Base-by-base conservation (phyloP, 2,329 filamentous ascomycete species). In the Paraphoma chrysanthemicola region DNA sequence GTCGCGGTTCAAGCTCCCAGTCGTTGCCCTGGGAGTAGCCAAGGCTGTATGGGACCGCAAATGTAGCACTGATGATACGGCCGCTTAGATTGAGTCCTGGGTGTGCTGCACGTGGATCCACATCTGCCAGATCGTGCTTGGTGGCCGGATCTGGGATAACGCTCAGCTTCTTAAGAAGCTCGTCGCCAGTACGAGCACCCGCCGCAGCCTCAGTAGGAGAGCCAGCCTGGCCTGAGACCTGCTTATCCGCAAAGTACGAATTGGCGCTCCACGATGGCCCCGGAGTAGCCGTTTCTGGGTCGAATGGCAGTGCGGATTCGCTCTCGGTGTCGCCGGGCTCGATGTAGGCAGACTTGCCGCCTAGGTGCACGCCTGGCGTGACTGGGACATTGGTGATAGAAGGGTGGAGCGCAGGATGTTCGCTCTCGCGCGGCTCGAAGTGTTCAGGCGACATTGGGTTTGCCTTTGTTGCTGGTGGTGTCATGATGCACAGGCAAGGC, bases 1-100 rank as follows among this genome's bases (percentile, higher is more conserved):
- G 90, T 28, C 93, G 90, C 58, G 88, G 82, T 67, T 86, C 87
- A 53, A 97, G 80, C 72, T 91, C 87, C 86, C 86, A 89, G 59
- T 86, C 81, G 18, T 80, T 79, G 14, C 82, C 81, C 18, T 80
- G 73, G 33, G 80, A 78, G 63, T 83, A 84, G 23, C 79, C 78
- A 41, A 88, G 74, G 62, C 83, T 85, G 76, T 88, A 88, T 1
- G 87, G 87, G 23, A 89, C 83, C 62, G 84, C 85, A 62, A 88
- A 87, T 11, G 85, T 83, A 18, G 85, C 87, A 63, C 86, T 88
- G 70, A 90, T 88, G 60, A 89, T 79, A 55, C 84, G 81, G 16
- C 87, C 87, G 56, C 83, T 88, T 48, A 89, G 78, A 43, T 83
- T 81, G 29, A 90, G 77, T 12, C 79, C 81, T 6, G 86, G 83